Evolutionary conservation across 306 rosid genomes (phyloP), one percentile per base, ranked within the genome.

Genomic region (Vigna mungo): DNA sequence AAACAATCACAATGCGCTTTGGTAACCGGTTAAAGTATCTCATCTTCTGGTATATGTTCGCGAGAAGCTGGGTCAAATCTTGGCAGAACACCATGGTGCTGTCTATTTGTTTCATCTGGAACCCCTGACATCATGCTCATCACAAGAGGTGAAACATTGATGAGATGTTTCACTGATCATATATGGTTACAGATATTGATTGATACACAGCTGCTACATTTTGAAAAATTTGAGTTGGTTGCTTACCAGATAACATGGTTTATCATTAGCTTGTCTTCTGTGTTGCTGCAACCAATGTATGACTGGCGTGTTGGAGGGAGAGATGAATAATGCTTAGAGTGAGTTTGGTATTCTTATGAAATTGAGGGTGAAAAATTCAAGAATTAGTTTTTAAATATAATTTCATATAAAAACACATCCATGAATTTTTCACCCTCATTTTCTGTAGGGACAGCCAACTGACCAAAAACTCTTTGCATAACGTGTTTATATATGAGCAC

Each of bases 281-380:
- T 60, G 30, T 62, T 75, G 68, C 69, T 70, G 82, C 76, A 48
- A 78, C 76, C 73, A 67, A 72, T 64, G 64, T 69, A 36, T 48
- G 59, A 37, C 69, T 69, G 25, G 58, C 27, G 36, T 48, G 62
- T 37, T 71, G 62, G 85, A 49, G 6, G 2, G 56, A 69, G 69
- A 54, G 78, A 62, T 75, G 51, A 83, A 68, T 48, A 78, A 76
- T 56, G 36, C 44, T 36, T 30, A 32, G 84, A 17, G 56, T 72
- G 61, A 47, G 82, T 47, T 83, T 66, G 86, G 76, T 72, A 37
- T 65, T 78, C 80, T 14, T 72, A 48, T 65, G 59, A 66, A 83
- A 56, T 39, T 78, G 82, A 82, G 86, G 86, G 83, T 78, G 83
- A 72, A 66, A 78, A 83, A 78, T 82, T 82, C 86, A 78, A 48